Conservation (phyloP, 306 rosid species). For the Acmispon strigosus region DNA sequence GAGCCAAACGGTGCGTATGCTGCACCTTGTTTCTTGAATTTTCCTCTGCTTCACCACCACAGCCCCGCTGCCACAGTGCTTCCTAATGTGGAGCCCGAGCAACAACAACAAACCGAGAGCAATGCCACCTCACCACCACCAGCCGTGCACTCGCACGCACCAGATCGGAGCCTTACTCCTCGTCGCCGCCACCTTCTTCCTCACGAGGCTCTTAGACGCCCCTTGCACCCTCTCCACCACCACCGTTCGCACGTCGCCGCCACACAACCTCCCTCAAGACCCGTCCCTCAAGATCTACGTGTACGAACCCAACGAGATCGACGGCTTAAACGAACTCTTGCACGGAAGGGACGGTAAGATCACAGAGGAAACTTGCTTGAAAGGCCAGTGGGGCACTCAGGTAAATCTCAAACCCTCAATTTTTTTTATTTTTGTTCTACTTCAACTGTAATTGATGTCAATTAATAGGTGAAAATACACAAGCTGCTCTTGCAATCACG, state of each 20-base stretch:
- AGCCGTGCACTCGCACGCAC: conserved; percentile 69
- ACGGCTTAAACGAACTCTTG: conserved; percentile 61
- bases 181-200: conserved; percentile 56
- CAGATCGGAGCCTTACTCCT: conserved; percentile 75
- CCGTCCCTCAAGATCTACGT: conserved; percentile 75
- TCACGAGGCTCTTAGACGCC: conserved; percentile 47
- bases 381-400: conserved; percentile 99
- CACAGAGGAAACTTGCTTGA: conserved; percentile 53
- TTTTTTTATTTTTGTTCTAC: neutral
- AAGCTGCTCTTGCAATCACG: conserved; percentile 59
- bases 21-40: too few relatives aligned
- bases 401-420: conserved; percentile 23
- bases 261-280: conserved; percentile 3
- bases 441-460: too few relatives aligned
- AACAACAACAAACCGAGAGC: conserved; percentile 48
- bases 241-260: conserved; percentile 26
- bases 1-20: too few relatives aligned
- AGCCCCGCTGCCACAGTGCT: too few relatives aligned
- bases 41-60: too few relatives aligned
- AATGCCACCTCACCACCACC: conserved; percentile 21
- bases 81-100: conserved; percentile 34
- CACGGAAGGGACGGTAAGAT: conserved; percentile 66
- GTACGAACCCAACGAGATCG: conserved; percentile 60
- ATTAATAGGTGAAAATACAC: conserved; percentile 78
- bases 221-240: conserved; percentile 33